phyloP scores from a whole-genome alignment of 495 filamentous ascomycete genomes.

The Articulospora tetracladia region DNA sequence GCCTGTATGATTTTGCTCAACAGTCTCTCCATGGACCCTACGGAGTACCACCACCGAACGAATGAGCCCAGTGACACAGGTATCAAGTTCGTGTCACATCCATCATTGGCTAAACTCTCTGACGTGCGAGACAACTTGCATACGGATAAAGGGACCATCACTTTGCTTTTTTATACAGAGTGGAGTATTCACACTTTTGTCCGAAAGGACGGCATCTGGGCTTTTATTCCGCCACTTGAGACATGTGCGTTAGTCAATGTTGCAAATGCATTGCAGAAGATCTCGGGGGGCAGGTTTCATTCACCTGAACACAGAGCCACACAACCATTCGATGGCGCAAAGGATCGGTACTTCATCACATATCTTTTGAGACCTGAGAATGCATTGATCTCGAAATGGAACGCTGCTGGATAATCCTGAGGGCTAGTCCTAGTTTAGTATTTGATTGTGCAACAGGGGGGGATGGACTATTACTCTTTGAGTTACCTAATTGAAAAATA shows the following conservation, averaged over 20 bases:
- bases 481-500: not conserved
- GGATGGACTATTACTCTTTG: not conserved
- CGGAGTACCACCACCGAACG: slow-evolving; percentile 28
- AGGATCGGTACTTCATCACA: slow-evolving; percentile 27
- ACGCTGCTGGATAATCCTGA: slow-evolving; percentile 6
- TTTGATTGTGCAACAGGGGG: not conserved
- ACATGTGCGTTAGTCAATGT: slow-evolving; percentile 29
- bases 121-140: slow-evolving; percentile 21
- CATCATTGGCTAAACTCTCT: slow-evolving; percentile 11
- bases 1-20: slow-evolving; percentile 45
- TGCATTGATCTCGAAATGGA: slow-evolving; percentile 9
- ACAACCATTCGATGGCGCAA: slow-evolving; percentile 26
- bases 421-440: not conserved
- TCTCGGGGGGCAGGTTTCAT: slow-evolving; percentile 24
- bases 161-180: slow-evolving; percentile 24
- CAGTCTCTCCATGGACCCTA: slow-evolving; percentile 44
- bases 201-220: slow-evolving; percentile 12
- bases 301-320: slow-evolving; percentile 28
- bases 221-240: slow-evolving; percentile 4
- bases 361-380: slow-evolving; percentile 31
- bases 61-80: slow-evolving; percentile 23
- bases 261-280: slow-evolving; percentile 25
- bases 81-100: slow-evolving; percentile 20
- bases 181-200: slow-evolving; percentile 14
- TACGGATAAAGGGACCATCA: slow-evolving; percentile 25